Conservation (phyloP, 1,284 basidiomycete genomes). For the Ustilago trichophora region DNA sequence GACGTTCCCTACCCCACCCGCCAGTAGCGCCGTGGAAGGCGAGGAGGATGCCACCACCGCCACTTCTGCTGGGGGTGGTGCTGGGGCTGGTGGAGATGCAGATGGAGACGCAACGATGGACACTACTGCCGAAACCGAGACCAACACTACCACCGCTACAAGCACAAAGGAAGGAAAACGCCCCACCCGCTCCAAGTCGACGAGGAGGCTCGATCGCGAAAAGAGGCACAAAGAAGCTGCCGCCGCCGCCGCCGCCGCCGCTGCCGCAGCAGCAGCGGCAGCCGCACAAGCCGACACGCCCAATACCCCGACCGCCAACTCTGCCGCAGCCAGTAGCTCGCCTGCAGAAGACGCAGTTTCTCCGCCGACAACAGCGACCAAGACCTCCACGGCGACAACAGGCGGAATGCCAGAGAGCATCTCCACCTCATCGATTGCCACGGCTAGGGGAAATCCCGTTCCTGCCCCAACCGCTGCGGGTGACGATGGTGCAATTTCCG, state of each 20-base stretch:
- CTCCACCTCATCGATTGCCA: conserved; percentile 32
- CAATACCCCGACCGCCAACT: conserved; percentile 12
- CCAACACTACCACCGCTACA: background rate
- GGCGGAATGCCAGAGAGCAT: conserved; percentile 26
- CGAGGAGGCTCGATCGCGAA: conserved; percentile 22
- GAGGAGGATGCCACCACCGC: too few species aligned
- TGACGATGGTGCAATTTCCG: too few species aligned
- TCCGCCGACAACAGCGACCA: background rate
- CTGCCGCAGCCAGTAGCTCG: background rate
- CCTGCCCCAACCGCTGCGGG: too few species aligned
- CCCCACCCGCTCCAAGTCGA: conserved; percentile 22
- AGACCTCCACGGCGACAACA: background rate
- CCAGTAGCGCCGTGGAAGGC: too few species aligned
- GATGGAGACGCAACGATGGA: conserved; percentile 1
- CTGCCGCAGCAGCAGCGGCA: background rate
- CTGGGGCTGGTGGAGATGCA: background rate
- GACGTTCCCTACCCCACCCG: conserved; percentile 14
- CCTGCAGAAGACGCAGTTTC: background rate
- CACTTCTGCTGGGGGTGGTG: background rate
- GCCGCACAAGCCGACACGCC: conserved; percentile 8
- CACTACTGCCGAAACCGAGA: conserved; percentile 2
- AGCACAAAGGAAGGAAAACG: conserved; percentile 23
- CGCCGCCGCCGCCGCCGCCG: conserved; percentile 2
- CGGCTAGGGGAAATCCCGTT: conserved; percentile 17
- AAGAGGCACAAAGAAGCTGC: conserved; percentile 38